Conservation (phyloP, 495 filamentous ascomycete species). For the Bacidia gigantensis region DNA sequence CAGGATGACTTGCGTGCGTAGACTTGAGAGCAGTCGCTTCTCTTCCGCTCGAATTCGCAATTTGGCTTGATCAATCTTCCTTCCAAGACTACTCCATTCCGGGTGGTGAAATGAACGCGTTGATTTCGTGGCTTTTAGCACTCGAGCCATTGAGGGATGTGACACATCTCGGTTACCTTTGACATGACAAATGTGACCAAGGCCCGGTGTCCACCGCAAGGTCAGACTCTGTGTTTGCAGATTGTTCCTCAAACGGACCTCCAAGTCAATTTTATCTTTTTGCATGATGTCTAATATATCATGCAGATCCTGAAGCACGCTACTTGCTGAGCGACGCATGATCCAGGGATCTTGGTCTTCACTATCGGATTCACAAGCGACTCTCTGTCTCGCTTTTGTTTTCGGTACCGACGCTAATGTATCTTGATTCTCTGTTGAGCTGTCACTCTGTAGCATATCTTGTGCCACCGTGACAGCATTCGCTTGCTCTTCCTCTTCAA, state of each 20-base stretch:
- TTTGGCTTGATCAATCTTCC: conserved; percentile 54
- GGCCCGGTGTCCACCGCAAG: conserved; percentile 66
- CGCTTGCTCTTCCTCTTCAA: conserved; percentile 56
- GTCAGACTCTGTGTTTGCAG: conserved; percentile 49
- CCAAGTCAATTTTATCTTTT: conserved; percentile 44
- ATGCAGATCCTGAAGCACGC: conserved; percentile 51
- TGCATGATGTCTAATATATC: conserved; percentile 41
- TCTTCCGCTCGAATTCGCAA: conserved; percentile 70
- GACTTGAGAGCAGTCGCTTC: conserved; percentile 50
- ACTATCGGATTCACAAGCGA: conserved; percentile 19
- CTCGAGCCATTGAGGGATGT: conserved; percentile 33
- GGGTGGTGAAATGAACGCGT: conserved; percentile 75
- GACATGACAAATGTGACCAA: conserved; percentile 83
- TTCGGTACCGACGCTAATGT: conserved; percentile 32
- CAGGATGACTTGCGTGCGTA: conserved; percentile 61
- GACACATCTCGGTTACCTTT: conserved; percentile 60
- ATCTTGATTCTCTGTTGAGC: conserved; percentile 31
- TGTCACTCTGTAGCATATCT: conserved; percentile 49
- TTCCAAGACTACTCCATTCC: conserved; percentile 70
- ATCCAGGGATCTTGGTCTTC: conserved; percentile 58
- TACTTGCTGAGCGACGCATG: conserved; percentile 64
- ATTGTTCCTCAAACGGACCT: conserved; percentile 41
- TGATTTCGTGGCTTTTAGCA: conserved; percentile 62
- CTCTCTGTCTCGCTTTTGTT: conserved; percentile 23
- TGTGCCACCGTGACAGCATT: conserved; percentile 55